Percentiles rank a stretch among this genome's conserved stretches.
Conservation (phyloP, 1,284 basidiomycete species). For the Pyrrhoderma lamaoense region DNA sequence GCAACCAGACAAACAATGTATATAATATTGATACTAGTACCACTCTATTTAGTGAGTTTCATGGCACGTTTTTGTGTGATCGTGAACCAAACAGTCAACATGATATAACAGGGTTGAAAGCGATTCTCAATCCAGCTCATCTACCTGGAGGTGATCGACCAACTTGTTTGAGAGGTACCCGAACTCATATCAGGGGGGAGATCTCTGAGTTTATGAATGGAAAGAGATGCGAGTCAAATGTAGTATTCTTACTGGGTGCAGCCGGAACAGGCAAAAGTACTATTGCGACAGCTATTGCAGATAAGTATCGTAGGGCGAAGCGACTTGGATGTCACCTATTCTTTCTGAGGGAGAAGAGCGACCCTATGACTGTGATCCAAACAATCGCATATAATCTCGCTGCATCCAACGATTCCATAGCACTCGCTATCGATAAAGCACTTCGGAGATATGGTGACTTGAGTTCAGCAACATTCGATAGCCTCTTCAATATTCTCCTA, state of each 20-base stretch:
- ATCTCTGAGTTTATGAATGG: background rate
- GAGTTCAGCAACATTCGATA: background rate
- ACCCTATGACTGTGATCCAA: background rate
- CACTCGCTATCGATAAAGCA: background rate
- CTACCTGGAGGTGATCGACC: background rate
- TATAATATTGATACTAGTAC: too few species aligned
- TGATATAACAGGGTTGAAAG: too few species aligned
- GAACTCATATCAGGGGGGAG: background rate
- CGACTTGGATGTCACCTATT: background rate
- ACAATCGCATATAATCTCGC: constrained; percentile 2
- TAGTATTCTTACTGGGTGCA: constrained; percentile 24
- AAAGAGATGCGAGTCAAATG: background rate
- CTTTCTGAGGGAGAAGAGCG: constrained; percentile 15
- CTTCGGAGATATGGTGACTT: background rate
- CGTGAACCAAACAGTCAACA: too few species aligned
- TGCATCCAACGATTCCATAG: background rate
- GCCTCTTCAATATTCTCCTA: constrained; percentile 1
- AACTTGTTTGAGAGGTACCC: background rate
- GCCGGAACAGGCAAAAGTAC: constrained; percentile 25
- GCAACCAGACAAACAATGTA: too few species aligned
- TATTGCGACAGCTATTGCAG: constrained; percentile 19
- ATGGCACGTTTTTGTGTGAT: too few species aligned
- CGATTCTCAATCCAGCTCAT: too few species aligned
- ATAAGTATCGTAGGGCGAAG: background rate
- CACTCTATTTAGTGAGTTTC: too few species aligned